These are phyloP conservation scores for Neofusicoccum laricinum DNA, from an alignment of 2,329 filamentous ascomycete genomes.

Conservation along the genomic window DNA sequence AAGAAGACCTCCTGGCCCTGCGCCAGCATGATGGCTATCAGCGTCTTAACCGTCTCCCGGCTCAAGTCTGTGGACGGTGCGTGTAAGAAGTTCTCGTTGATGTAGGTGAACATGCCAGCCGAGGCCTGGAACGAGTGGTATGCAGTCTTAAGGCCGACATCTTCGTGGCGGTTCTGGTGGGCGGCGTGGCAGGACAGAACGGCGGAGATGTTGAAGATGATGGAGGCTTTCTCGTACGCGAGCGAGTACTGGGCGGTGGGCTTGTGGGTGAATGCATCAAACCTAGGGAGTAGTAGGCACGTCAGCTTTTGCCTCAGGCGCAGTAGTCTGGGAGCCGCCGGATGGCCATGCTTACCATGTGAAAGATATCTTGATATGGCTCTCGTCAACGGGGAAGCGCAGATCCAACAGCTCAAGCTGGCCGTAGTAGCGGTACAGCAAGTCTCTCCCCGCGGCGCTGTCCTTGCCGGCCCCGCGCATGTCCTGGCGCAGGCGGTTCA, in stretches of 20 bases:
- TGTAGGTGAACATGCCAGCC: conserved; percentile 99
- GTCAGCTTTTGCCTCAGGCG: neutral
- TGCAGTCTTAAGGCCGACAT: conserved; percentile 88
- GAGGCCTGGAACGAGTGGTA: conserved; percentile 98
- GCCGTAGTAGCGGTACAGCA: conserved; percentile 96
- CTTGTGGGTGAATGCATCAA: conserved; percentile 98
- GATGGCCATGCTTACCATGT: conserved; percentile 67
- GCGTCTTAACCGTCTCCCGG: conserved; percentile 88
- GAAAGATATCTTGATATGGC: conserved; percentile 98
- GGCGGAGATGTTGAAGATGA: conserved; percentile 99
- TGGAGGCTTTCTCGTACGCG: conserved; percentile 96
- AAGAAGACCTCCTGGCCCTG: conserved; percentile 97
- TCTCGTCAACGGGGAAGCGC: conserved; percentile 94
- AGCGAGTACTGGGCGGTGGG: conserved; percentile 95
- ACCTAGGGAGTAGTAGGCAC: conserved; percentile 56
- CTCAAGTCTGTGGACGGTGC: conserved; percentile 95
- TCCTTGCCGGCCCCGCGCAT: conserved; percentile 98
- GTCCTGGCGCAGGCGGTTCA: conserved; percentile 94
- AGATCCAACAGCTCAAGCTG: conserved; percentile 93
- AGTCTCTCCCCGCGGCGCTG: conserved; percentile 86
- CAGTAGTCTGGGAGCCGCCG: too few species aligned
- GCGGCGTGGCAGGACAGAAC: conserved; percentile 95
- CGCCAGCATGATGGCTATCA: conserved; percentile 90
- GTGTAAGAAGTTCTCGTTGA: conserved; percentile 98
- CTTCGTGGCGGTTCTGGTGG: conserved; percentile 86